Evolutionary conservation across 2,329 filamentous ascomycete genomes (phyloP), one percentile per base, ranked within the genome.

Genomic region (Colletotrichum karsti): DNA sequence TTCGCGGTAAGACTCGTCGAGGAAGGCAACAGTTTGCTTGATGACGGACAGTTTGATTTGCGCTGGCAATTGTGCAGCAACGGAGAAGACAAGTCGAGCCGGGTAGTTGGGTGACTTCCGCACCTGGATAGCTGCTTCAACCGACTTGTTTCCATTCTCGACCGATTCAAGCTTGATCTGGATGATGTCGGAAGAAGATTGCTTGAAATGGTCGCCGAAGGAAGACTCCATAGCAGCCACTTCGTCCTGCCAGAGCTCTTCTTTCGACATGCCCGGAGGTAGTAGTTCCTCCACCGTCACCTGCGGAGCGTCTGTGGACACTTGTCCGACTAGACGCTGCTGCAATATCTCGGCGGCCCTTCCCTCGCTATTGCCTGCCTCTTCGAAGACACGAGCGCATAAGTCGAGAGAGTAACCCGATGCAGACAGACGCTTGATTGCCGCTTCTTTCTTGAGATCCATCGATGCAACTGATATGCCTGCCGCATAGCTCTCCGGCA

Each of bases 21-120:
- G 90, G 75, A 95, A 90, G 5, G 88, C 84, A 5, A 98, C 82
- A 2, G 91, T 90, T 78, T 92, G 91, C 73, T 93, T 91, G 73
- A 96, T 89, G 39, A 97, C 91, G 74, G 94, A 97, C 10, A 99
- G 85, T 69, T 95, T 93, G 75, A 98, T 97, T 75, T 99, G 97
- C 4, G 96, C 94, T 20, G 96, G 96, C 12, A 98, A 86, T 10
- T 88, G 87, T 26, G 90, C 85, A 51, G 88, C 79, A 13, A 98
- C 85, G 3, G 91, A 89, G 37, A 98, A 82, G 9, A 97, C 87
- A 84, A 82, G 89, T 79, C 77, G 88, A 74, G 74, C 85, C 1
- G 96, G 96, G 78, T 98, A 99, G 53, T 87, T 84, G 3, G 87
- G 87, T 2, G 93, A 90, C 71, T 87, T 92, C 65, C 93, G 90